These are phyloP conservation scores for Hura crepitans DNA, from an alignment of 441 rosid genomes.

Conservation along the genomic window DNA sequence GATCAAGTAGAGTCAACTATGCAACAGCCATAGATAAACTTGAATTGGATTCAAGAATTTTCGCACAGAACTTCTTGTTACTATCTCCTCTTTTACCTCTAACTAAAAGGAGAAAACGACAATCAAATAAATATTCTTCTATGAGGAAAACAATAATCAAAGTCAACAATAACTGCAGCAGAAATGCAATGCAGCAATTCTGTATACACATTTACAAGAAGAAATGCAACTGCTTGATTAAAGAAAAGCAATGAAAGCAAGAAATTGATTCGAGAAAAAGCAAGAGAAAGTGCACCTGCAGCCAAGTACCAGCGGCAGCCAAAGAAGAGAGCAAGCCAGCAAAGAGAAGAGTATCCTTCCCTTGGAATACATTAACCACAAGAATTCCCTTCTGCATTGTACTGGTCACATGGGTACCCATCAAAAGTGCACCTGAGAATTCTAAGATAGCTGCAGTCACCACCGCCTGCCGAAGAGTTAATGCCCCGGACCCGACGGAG, in stretches of 20 bases:
- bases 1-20: too few relatives aligned
- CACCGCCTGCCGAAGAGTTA: constrained; percentile 81
- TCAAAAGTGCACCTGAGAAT: constrained; percentile 92
- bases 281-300: constrained; percentile 55
- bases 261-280: background rate
- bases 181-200: too few relatives aligned
- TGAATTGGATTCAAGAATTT: background rate
- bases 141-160: background rate
- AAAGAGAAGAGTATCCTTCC: constrained; percentile 74
- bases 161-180: background rate
- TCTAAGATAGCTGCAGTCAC: constrained; percentile 85
- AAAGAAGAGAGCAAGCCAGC: constrained; percentile 87
- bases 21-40: background rate
- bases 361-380: constrained; percentile 77
- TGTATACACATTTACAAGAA: too few relatives aligned
- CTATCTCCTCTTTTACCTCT: constrained; percentile 5
- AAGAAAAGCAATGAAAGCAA: background rate
- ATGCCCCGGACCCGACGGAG: constrained; percentile 91
- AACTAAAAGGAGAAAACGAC: background rate
- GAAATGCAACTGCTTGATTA: background rate
- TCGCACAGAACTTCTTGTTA: constrained; percentile 7
- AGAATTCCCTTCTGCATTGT: constrained; percentile 99
- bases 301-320: constrained; percentile 97
- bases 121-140: background rate
- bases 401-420: constrained; percentile 91